Evolutionary conservation across 176 grass and related monocot genomes (phyloP), one percentile per base, ranked within the genome.

Genomic region (Tillandsia leiboldiana): DNA sequence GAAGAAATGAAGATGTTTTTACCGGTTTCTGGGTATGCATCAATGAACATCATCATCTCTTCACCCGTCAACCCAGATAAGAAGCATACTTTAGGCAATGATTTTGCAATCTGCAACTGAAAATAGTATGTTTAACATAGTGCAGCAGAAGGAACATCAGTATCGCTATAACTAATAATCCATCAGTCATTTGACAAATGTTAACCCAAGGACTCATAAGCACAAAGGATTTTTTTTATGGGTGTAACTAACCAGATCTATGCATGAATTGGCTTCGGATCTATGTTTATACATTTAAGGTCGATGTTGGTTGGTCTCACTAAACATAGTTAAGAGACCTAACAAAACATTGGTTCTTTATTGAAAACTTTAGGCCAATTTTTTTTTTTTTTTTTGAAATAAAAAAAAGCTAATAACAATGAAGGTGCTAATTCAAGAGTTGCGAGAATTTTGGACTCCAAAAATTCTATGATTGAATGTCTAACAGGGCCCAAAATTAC

Each of bases 11-110:
- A 59, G 6, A 59, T 3, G 7, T 59, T 70, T 14, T 29, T 79
- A 96, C 92, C 92, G 62, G 92, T 68, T 85, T 89, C 88, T 51
- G 88, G 86, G 77, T 85, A 96, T 59, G 88, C 81, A 26, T 89
- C 85, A 71, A 96, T 87, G 67, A 96, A 96, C 92, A 96, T 96
- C 81, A 92, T 96, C 78, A 96, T 96, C 79, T 96, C 93, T 75
- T 92, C 93, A 51, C 86, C 93, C 15, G 81, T 89, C 79, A 96
- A 83, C 72, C 89, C 93, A 71, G 93, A 96, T 58, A 96, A 85
- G 57, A 92, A 84, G 73, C 86, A 92, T 66, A 92, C 72, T 84
- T 83, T 87, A 67, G 89, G 86, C 15, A 81, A 26, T 51, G 86
- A 85, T 28, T 83, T 63, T 78, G 88, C 65, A 77, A 87, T 72